A percentile compares a stretch with the other conserved stretches of the same genome.
Conservation (phyloP, 1,284 basidiomycete species). For the Rhodofomes roseus region DNA sequence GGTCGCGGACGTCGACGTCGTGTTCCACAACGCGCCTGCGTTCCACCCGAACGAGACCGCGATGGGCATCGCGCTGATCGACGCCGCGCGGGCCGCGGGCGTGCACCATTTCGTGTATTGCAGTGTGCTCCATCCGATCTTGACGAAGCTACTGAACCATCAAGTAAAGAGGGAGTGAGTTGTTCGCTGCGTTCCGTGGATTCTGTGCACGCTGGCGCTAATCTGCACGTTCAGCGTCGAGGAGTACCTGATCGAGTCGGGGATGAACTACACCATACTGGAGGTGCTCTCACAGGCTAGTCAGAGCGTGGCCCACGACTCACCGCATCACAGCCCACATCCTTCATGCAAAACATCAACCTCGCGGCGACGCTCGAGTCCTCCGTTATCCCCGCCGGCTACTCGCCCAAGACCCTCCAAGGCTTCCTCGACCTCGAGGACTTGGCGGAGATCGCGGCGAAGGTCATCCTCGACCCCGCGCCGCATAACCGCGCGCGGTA, state of each 20-base stretch:
- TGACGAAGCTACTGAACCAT: slow-evolving; percentile 31
- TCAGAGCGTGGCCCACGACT: background rate
- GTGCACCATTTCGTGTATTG: slow-evolving; percentile 38
- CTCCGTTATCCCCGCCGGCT: slow-evolving; percentile 18
- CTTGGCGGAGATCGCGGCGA: slow-evolving; percentile 22
- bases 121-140: slow-evolving; percentile 30
- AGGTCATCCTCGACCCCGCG: slow-evolving; percentile 25
- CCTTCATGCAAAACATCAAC: slow-evolving; percentile 32
- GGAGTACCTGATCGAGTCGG: slow-evolving; percentile 32
- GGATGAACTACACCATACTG: slow-evolving; percentile 31
- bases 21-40: slow-evolving; percentile 30
- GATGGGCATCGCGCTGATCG: slow-evolving; percentile 35
- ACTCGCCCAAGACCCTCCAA: slow-evolving; percentile 22
- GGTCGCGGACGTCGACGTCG: slow-evolving; percentile 22
- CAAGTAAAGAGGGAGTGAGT: slow-evolving; percentile 29
- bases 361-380: slow-evolving; percentile 15
- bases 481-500: slow-evolving; percentile 30
- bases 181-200: background rate
- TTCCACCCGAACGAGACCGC: slow-evolving; percentile 26
- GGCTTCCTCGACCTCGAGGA: slow-evolving; percentile 32
- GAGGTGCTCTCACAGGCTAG: slow-evolving; percentile 13
- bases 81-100: slow-evolving; percentile 31
- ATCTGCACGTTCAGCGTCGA: slow-evolving; percentile 23
- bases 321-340: slow-evolving; percentile 22
- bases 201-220: background rate